Evolutionary conservation across 2,329 filamentous ascomycete species (phyloP), one percentile per base, ranked within the genome.

Genomic region (Ophiostoma pallidulum): DNA sequence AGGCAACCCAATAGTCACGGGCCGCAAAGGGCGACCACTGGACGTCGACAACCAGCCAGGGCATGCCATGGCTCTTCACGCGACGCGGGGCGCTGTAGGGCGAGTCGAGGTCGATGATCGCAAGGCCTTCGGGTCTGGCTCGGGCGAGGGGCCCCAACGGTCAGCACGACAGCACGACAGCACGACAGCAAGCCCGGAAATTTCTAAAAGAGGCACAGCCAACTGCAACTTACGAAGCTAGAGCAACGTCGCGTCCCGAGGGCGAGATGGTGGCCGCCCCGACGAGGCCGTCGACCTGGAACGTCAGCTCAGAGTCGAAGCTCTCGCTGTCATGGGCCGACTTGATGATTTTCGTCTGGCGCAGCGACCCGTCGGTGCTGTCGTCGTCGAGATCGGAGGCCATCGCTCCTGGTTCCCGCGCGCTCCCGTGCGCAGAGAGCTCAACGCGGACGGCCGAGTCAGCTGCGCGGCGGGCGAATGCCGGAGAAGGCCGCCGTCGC

Each of bases 1-100:
- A 94, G 31, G 88, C 86, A 16, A 96, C 84, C 90, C 91, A 96
- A 59, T 90, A 90, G 62, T 94, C 86, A 41, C 90, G 79, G 18
- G 78, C 80, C 12, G 90, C 86, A 62, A 96, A 95, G 1, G 91
- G 91, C 10, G 88, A 95, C 91, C 91, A 96, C 65, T 96, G 91
- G 26, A 95, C 90, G 64, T 96, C 91, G 10, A 91, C 89, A 5
- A 95, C 90, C 44, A 94, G 81, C 88, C 90, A 96, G n/a, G 87
- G 84, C 37, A 88, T 82, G 47, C 87, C 84, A 65, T 94, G 87
- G 53, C 84, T 84, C 56, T 74, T 76, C 41, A 96, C 74, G 58
- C 89, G 84, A 16, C 89, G 83, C 16, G 91, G 91, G 9, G 85
- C 84, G 51, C 84, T 92, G 61, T 89, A 92, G 1, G 88, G 88